Base-by-base conservation (phyloP, 495 filamentous ascomycete genomes). In the Lasiosphaeris hirsuta region DNA sequence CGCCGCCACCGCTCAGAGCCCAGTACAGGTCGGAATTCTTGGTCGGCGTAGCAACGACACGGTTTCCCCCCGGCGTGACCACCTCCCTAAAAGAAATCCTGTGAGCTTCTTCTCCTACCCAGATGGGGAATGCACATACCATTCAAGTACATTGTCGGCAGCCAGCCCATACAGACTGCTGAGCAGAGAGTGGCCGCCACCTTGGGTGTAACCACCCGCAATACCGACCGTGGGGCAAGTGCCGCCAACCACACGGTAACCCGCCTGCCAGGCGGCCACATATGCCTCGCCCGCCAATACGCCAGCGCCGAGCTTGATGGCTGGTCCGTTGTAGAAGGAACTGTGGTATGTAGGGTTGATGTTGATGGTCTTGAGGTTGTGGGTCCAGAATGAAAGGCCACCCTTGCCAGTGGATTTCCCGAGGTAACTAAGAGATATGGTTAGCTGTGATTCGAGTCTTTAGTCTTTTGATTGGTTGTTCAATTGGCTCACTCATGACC, bases 351-450 rank as follows among this genome's bases (percentile, higher is more conserved):
- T 58, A 18, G 66, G 49, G 35, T 71, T 53, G 51, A 73, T 70
- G 3, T 69, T 43, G 11, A 80, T 72, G 10, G 68, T 52, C 63
- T 85, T 83, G 15, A 88, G 64, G 18, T 81, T 69, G 54, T 86
- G 82, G 0, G 82, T 86, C 84, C 84, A 88, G 36, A 88, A 66
- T 23, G 69, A 68, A 8, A 88, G 67, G 11, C 78, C 74, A 17
- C 83, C 82, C 19, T 72, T 72, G 17, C 84, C 84, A 10, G 75
- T 69, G 10, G 72, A 75, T 15, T 69, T 67, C 0, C 75, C 77
- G 33, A 76, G 66, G 33, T 66, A 72, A 30, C 23, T 30, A 30
- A 30, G 23, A 30, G 23, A 30, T 30, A 30, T 30, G 23, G 23
- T 30, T 30, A 30, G 23, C 23, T 30, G 23, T 5, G 23, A 5